A percentile compares a stretch with the other conserved stretches of the same genome.
These are phyloP conservation scores for Aspergillus sparsus DNA, from an alignment of 495 filamentous ascomycete genomes.

Conservation along the genomic window DNA sequence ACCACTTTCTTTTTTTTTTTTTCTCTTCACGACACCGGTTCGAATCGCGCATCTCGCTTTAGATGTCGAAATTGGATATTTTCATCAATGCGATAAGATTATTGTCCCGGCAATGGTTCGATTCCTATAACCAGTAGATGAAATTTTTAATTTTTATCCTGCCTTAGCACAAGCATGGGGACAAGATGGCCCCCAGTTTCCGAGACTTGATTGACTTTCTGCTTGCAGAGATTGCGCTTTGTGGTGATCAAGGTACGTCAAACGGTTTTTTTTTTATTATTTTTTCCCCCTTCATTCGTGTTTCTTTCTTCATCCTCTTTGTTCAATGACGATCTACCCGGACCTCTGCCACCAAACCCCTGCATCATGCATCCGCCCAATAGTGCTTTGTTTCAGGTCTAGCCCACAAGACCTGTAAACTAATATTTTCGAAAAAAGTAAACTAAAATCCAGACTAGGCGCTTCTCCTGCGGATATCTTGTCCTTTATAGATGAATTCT, in stretches of 20 bases:
- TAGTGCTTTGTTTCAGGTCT: conserved; percentile 2
- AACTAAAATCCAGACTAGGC: conserved; percentile 30
- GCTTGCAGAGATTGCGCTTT: conserved; percentile 69
- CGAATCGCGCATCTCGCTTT: conserved; percentile 38
- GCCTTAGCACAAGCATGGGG: conserved; percentile 21
- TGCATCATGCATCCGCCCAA: conserved; percentile 18
- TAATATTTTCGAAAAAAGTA: not conserved
- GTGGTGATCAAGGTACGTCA: conserved; percentile 68
- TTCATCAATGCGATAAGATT: conserved; percentile 2
- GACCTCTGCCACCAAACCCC: conserved; percentile 4
- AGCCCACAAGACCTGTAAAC: not conserved
- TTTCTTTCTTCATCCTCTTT: not conserved
- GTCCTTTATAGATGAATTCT: conserved; percentile 41
- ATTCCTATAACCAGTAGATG: not conserved
- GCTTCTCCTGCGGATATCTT: conserved; percentile 45
- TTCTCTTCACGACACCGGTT: conserved; percentile 32
- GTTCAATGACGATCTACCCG: conserved; percentile 11
- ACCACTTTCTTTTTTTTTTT: conserved; percentile 15
- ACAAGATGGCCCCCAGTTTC: conserved; percentile 62
- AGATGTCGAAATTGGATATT: conserved; percentile 6
- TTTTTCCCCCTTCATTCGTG: not conserved
- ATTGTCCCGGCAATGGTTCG: conserved; percentile 16
- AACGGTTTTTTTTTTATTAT: conserved; percentile 23
- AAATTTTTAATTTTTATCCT: not conserved
- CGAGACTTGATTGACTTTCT: conserved; percentile 72